Percentiles rank a stretch among this genome's conserved stretches.
These are phyloP conservation scores for Lyophyllum semitale DNA, from an alignment of 768 basidiomycete species.

Conservation along the genomic window DNA sequence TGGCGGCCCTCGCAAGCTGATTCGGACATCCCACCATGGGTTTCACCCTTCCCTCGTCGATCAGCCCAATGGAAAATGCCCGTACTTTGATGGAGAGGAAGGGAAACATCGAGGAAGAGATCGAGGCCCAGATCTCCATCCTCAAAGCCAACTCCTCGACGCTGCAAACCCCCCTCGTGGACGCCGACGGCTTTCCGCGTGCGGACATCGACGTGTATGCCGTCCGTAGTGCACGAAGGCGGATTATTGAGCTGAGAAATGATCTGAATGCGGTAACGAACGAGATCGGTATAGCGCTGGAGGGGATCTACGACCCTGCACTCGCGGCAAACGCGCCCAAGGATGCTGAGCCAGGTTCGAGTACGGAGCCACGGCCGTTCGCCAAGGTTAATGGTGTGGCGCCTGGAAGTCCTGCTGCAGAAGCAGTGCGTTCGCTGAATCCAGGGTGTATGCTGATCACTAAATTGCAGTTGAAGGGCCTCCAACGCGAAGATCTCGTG, in stretches of 20 bases:
- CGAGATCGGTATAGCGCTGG: slow-evolving; percentile 66
- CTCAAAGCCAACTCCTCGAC: slow-evolving; percentile 64
- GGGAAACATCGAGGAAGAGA: slow-evolving; percentile 71
- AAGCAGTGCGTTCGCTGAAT: slow-evolving; percentile 57
- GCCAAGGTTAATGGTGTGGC: slow-evolving; percentile 84
- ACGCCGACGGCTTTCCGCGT: slow-evolving; percentile 87
- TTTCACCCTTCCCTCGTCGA: slow-evolving; percentile 44
- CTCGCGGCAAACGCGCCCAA: slow-evolving; percentile 20
- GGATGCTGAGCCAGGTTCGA: slow-evolving; percentile 17
- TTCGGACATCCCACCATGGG: slow-evolving; percentile 35
- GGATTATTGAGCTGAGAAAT: slow-evolving; percentile 81
- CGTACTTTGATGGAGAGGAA: slow-evolving; percentile 68
- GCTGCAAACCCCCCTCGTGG: slow-evolving; percentile 77
- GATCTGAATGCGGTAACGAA: slow-evolving; percentile 70
- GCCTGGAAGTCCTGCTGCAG: slow-evolving; percentile 77
- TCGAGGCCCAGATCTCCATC: slow-evolving; percentile 61
- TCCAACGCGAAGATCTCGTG: slow-evolving; percentile 69
- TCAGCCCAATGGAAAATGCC: slow-evolving; percentile 56
- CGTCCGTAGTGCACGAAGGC: slow-evolving; percentile 71
- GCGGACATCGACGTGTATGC: slow-evolving; percentile 84
- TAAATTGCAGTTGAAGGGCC: slow-evolving; percentile 45
- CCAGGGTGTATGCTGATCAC: neutral
- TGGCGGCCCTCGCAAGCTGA: neutral
- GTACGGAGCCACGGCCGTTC: slow-evolving; percentile 48
- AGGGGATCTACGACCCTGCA: slow-evolving; percentile 63